These are phyloP conservation scores for Cytospora chrysosperma DNA, from an alignment of 2,329 filamentous ascomycete genomes.

Conservation along the genomic window DNA sequence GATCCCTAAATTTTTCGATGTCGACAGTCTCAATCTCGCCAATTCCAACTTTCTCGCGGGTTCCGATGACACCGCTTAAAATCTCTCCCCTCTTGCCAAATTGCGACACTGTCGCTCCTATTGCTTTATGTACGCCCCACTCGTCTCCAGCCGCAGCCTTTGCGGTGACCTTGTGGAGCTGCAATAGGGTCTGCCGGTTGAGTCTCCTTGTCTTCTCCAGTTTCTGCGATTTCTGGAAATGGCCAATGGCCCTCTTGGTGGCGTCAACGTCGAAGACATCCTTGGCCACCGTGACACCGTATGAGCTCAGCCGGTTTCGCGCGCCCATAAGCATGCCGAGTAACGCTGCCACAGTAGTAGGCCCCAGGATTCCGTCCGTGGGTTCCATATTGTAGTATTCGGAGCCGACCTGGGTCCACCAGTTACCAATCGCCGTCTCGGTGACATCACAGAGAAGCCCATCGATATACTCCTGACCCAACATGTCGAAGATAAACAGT, in stretches of 20 bases:
- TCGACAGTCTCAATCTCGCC: constrained; percentile 91
- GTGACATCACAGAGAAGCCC: constrained; percentile 91
- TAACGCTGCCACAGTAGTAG: constrained; percentile 84
- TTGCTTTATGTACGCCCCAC: constrained; percentile 88
- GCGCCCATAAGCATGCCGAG: constrained; percentile 87
- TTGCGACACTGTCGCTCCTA: constrained; percentile 93
- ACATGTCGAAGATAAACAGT: constrained; percentile 80
- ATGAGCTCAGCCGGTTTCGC: constrained; percentile 82
- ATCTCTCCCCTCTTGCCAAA: constrained; percentile 92
- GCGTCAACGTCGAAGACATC: constrained; percentile 85
- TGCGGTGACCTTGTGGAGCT: constrained; percentile 77
- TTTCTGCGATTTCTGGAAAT: constrained; percentile 89
- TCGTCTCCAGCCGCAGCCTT: constrained; percentile 87
- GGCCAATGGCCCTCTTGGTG: constrained; percentile 79
- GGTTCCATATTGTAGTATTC: constrained; percentile 93
- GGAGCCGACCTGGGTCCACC: constrained; percentile 92
- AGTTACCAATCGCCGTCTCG: constrained; percentile 84
- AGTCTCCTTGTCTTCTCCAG: constrained; percentile 74
- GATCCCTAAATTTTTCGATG: constrained; percentile 76
- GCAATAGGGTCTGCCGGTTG: constrained; percentile 79
- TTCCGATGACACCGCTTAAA: constrained; percentile 89
- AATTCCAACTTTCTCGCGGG: constrained; percentile 83
- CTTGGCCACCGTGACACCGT: constrained; percentile 80
- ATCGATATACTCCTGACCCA: constrained; percentile 87
- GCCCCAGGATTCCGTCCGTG: constrained; percentile 86